phyloP scores from a whole-genome alignment of 2,329 filamentous ascomycete genomes.

The Penicillium sp. region DNA sequence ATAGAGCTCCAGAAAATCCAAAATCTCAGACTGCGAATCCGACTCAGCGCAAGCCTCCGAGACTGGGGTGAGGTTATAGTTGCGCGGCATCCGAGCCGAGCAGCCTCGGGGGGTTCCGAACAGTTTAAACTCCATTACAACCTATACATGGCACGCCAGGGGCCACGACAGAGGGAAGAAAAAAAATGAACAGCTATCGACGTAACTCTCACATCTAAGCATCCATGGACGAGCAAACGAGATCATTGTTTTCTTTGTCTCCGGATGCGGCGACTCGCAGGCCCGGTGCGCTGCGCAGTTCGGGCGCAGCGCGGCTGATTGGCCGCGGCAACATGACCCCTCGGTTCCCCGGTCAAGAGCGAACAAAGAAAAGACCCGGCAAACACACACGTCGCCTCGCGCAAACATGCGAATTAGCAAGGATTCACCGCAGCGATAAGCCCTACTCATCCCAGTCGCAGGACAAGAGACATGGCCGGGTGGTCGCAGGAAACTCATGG shows the following conservation, averaged over 20 bases:
- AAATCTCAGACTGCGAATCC: too few species aligned
- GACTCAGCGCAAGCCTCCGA: too few species aligned
- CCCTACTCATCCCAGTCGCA: too few species aligned
- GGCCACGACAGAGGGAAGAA: neutral
- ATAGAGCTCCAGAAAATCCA: too few species aligned
- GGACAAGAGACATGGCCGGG: too few species aligned
- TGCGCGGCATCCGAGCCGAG: too few species aligned
- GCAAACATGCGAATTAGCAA: neutral
- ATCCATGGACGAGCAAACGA: constrained; percentile 29
- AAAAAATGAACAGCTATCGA: constrained; percentile 2
- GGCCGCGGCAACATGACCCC: constrained; percentile 3
- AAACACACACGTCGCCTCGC: constrained; percentile 2
- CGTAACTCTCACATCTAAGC: constrained; percentile 2
- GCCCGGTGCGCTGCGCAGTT: neutral
- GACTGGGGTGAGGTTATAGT: too few species aligned
- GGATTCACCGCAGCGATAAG: too few species aligned
- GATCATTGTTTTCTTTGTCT: constrained; percentile 30
- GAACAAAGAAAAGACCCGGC: constrained; percentile 4
- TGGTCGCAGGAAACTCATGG: neutral
- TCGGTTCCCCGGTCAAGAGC: constrained; percentile 15
- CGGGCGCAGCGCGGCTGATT: constrained; percentile 8
- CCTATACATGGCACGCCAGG: neutral
- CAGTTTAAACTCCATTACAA: too few species aligned
- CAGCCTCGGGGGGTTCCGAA: too few species aligned
- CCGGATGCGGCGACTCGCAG: constrained; percentile 25